These are phyloP conservation scores for Aspergillus conjunctus DNA, from an alignment of 495 filamentous ascomycete species.

Conservation along the genomic window DNA sequence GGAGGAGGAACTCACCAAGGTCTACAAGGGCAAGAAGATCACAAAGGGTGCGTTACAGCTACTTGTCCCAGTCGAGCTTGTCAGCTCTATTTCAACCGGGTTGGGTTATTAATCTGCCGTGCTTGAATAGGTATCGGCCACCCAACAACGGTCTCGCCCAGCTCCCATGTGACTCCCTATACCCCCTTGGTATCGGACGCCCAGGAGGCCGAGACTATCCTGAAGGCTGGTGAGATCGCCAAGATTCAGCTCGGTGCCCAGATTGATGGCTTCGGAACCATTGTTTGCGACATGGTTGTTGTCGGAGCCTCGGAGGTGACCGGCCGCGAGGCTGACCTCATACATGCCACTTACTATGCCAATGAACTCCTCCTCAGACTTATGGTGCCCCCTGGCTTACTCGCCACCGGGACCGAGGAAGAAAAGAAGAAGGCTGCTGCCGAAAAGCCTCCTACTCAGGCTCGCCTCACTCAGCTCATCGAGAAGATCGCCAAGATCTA, in stretches of 20 bases:
- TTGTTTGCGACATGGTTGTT: constrained; percentile 90
- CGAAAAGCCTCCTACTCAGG: constrained; percentile 75
- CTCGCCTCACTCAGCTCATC: constrained; percentile 79
- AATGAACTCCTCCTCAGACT: constrained; percentile 92
- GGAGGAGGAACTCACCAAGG: constrained; percentile 89
- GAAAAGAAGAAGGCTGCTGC: constrained; percentile 91
- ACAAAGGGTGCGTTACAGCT: constrained; percentile 66
- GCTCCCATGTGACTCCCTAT: constrained; percentile 93
- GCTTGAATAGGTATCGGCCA: constrained; percentile 73
- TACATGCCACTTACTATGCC: constrained; percentile 90
- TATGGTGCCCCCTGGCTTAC: constrained; percentile 83
- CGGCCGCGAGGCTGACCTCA: constrained; percentile 79
- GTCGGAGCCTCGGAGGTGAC: constrained; percentile 64
- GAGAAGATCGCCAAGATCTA: constrained; percentile 92
- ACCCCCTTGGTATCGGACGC: constrained; percentile 84
- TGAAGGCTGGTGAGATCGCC: constrained; percentile 82
- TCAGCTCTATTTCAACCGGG: background rate
- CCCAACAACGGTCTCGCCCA: constrained; percentile 94
- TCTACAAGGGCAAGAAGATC: constrained; percentile 98
- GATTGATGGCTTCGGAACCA: constrained; percentile 95
- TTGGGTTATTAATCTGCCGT: constrained; percentile 23
- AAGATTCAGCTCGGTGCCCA: constrained; percentile 98
- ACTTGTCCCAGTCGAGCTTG: background rate
- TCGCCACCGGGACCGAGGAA: constrained; percentile 83
- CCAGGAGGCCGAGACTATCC: constrained; percentile 73